Base-by-base conservation (phyloP, 2,329 filamentous ascomycete genomes). In the Fusarium sp. region DNA sequence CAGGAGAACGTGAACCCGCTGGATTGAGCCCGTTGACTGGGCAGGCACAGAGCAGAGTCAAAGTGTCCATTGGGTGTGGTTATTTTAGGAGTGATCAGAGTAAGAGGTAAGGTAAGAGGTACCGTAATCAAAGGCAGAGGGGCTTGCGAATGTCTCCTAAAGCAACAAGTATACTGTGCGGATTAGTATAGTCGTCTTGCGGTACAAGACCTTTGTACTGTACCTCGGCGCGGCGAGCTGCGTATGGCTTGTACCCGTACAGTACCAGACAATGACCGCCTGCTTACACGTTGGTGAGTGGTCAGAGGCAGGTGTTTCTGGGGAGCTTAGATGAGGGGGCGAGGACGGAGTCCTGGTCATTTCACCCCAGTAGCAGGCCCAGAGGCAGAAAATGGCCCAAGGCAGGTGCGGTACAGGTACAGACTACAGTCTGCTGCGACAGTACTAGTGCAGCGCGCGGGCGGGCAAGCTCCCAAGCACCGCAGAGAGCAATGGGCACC, bases 91-190 rank as follows among this genome's bases (percentile, higher is more conserved):
- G 72, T 74, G 72, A 72, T 66, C 44, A 74, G 67, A 68, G 62
- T 65, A 57, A 47, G 20, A 52, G 39, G 51, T n/a, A 41, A 55
- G 51, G 51, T 22, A 42, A 54, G 47, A 68, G 63, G 63, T 68
- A 55, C 64, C 55, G 39, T 68, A 74, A 72, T 75, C 68, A 69
- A 74, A 69, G 64, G 64, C 56, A 78, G 75, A 77, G 74, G 73
- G 76, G 75, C 75, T 77, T 77, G 75, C 71, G 67, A 78, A 55
- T 74, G 56, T 41, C 54, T 63, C 56, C 63, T 63, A 57, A 44
- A 47, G 30, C 17, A 26, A 45, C 18, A 79, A 72, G 82, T 83
- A 83, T 73, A 83, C 82, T 73, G 82, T 84, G 82, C 79, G 80
- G 65, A 70, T 59, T 60, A 1, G 8, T 20, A 7, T 14, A 20